phyloP scores from a whole-genome alignment of 805 yeast species.

The Ogataea wickerhamii region DNA sequence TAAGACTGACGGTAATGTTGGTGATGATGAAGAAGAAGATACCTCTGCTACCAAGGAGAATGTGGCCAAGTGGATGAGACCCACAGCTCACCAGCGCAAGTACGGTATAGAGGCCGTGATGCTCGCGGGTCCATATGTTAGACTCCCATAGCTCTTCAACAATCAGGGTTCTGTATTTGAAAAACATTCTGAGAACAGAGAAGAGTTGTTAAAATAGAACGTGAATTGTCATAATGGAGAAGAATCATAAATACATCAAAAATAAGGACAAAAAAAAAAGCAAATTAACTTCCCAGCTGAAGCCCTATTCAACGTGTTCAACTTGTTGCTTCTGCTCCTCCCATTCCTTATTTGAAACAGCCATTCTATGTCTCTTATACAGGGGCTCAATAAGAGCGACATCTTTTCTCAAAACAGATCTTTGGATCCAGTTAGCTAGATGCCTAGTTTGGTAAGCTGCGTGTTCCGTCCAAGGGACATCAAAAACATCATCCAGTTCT shows the following conservation, averaged over 20 bases:
- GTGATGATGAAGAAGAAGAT: slow-evolving; percentile 23
- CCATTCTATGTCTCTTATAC: slow-evolving; percentile 54
- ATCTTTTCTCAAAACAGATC: slow-evolving; percentile 44
- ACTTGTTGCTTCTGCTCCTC: slow-evolving; percentile 51
- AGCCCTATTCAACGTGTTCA: slow-evolving; percentile 44
- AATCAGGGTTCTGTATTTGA: too few species aligned
- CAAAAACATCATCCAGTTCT: slow-evolving; percentile 71
- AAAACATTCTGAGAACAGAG: too few species aligned
- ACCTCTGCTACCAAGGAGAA: slow-evolving; percentile 38
- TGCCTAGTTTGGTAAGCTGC: slow-evolving; percentile 45
- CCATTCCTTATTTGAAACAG: slow-evolving; percentile 61
- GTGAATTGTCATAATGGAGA: too few species aligned
- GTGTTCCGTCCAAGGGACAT: slow-evolving; percentile 53
- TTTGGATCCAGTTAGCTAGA: slow-evolving; percentile 42
- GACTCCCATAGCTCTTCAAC: too few species aligned
- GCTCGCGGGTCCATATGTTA: slow-evolving; percentile 33
- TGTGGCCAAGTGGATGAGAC: slow-evolving; percentile 80
- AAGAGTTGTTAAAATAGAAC: too few species aligned
- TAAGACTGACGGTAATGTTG: slow-evolving; percentile 28
- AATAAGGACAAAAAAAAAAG: too few species aligned
- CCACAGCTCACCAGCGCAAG: slow-evolving; percentile 54
- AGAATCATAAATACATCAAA: too few species aligned
- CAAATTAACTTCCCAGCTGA: too few species aligned
- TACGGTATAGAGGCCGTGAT: slow-evolving; percentile 74
- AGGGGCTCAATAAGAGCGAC: slow-evolving; percentile 52